These are phyloP conservation scores for Solanum corneliomulleri DNA, from an alignment of 257 asterid species.

Conservation along the genomic window DNA sequence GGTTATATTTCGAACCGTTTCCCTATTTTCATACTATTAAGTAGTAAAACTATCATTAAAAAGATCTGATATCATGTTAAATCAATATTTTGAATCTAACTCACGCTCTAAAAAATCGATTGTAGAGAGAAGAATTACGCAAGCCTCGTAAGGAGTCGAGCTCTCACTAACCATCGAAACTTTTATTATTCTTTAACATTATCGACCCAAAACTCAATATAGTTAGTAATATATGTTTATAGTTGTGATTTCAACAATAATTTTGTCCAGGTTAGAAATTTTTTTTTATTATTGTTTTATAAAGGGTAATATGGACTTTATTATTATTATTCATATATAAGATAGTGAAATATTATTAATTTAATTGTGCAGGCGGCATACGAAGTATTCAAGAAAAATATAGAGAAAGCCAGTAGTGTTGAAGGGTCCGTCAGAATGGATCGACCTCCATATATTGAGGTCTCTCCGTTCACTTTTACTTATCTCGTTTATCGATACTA, in stretches of 20 bases:
- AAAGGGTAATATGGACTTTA: neutral
- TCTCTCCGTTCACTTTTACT: neutral
- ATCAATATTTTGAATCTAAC: too few species aligned
- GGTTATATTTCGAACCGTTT: too few species aligned
- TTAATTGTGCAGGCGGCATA: slow-evolving; percentile 36
- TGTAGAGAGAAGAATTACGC: too few species aligned
- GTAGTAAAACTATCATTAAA: neutral
- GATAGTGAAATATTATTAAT: neutral
- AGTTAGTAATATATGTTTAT: neutral
- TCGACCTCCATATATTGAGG: slow-evolving; percentile 60
- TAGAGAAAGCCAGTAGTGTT: slow-evolving; percentile 48
- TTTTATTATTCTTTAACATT: too few species aligned
- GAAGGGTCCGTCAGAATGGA: slow-evolving; percentile 45
- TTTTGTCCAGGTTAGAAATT: neutral
- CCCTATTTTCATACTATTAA: too few species aligned
- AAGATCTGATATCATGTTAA: too few species aligned
- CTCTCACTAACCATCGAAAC: rapidly evolving
- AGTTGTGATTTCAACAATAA: neutral
- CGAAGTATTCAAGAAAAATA: slow-evolving; percentile 55
- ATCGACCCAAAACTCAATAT: neutral
- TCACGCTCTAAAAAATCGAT: rapidly evolving
- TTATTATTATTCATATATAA: neutral
- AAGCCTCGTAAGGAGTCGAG: neutral
- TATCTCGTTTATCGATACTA: too few species aligned
- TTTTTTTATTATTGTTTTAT: neutral